Evolutionary conservation across 2,329 filamentous ascomycete species (phyloP).

Genomic region (Stagonosporopsis tanaceti): DNA sequence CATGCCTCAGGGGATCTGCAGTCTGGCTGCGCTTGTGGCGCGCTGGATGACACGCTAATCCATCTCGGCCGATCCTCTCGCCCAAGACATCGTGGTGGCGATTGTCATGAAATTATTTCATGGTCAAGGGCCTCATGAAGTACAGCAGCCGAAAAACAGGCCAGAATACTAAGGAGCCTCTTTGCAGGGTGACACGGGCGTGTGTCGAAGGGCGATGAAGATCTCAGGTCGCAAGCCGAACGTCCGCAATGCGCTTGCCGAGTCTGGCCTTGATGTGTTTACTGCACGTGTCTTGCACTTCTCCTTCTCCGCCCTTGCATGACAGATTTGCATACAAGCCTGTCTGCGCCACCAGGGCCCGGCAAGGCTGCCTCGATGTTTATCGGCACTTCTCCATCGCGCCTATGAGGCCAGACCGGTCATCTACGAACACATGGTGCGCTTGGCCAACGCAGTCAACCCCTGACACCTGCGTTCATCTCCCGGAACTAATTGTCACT

Average conservation of each 20-base stretch:
- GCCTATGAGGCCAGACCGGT: background rate
- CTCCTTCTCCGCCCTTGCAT: constrained; percentile 1
- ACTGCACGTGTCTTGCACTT: background rate
- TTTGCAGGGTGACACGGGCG: background rate
- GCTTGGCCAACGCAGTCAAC: constrained; percentile 5
- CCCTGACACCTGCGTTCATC: constrained; percentile 7
- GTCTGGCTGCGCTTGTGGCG: constrained; percentile 16
- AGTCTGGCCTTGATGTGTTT: constrained; percentile 1
- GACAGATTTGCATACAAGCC: background rate
- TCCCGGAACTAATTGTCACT: constrained; percentile 1
- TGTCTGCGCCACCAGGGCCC: background rate
- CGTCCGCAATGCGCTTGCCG: background rate
- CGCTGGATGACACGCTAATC: constrained; percentile 1
- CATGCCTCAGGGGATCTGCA: background rate
- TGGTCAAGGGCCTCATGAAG: background rate
- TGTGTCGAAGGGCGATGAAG: background rate
- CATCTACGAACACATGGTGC: background rate
- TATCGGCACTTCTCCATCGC: background rate
- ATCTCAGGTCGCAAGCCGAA: background rate
- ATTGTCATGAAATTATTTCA: background rate
- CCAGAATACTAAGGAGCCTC: background rate
- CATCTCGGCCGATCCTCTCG: background rate
- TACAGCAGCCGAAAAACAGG: background rate
- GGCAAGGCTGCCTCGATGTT: constrained; percentile 2
- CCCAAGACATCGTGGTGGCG: background rate